A percentile compares a stretch with the other conserved stretches of the same genome.
Evolutionary conservation across 2,329 filamentous ascomycete species (phyloP).

Genomic region (Sarocladium kiliense): DNA sequence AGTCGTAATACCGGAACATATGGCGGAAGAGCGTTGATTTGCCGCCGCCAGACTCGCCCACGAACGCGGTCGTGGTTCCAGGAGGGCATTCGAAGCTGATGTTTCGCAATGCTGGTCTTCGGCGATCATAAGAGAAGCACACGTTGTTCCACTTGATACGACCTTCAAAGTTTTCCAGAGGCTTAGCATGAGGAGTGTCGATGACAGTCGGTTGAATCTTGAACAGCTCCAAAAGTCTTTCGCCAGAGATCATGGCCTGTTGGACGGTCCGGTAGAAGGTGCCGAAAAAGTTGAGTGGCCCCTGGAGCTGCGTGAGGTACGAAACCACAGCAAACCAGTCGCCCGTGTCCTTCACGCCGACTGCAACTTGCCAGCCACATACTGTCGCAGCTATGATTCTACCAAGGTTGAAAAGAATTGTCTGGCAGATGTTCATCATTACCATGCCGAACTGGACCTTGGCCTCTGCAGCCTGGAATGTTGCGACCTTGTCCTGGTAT

Average conservation of each 20-base stretch:
- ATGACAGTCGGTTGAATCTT: slow-evolving; percentile 91
- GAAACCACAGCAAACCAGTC: slow-evolving; percentile 70
- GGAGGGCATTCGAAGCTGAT: slow-evolving; percentile 81
- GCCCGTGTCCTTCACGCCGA: slow-evolving; percentile 59
- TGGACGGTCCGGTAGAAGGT: slow-evolving; percentile 96
- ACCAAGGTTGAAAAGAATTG: slow-evolving; percentile 73
- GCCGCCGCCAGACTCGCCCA: slow-evolving; percentile 93
- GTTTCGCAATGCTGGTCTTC: slow-evolving; percentile 78
- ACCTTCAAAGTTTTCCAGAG: slow-evolving; percentile 66
- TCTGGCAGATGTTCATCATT: slow-evolving; percentile 76
- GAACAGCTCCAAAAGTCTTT: slow-evolving; percentile 91
- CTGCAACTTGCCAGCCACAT: slow-evolving; percentile 71
- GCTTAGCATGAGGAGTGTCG: slow-evolving; percentile 62
- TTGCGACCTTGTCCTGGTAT: slow-evolving; percentile 64
- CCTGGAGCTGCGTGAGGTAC: slow-evolving; percentile 75
- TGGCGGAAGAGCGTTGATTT: slow-evolving; percentile 96
- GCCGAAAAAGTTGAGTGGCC: slow-evolving; percentile 81
- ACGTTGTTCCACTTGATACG: slow-evolving; percentile 86
- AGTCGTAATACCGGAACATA: slow-evolving; percentile 95
- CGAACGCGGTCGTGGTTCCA: slow-evolving; percentile 90
- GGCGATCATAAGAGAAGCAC: slow-evolving; percentile 82
- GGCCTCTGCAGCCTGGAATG: slow-evolving; percentile 70
- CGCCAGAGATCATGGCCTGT: slow-evolving; percentile 94
- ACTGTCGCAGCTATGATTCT: slow-evolving; percentile 68
- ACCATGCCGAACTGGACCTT: slow-evolving; percentile 72